Conservation (phyloP, 331 rosid genomes). For the Rosa hybrid region DNA sequence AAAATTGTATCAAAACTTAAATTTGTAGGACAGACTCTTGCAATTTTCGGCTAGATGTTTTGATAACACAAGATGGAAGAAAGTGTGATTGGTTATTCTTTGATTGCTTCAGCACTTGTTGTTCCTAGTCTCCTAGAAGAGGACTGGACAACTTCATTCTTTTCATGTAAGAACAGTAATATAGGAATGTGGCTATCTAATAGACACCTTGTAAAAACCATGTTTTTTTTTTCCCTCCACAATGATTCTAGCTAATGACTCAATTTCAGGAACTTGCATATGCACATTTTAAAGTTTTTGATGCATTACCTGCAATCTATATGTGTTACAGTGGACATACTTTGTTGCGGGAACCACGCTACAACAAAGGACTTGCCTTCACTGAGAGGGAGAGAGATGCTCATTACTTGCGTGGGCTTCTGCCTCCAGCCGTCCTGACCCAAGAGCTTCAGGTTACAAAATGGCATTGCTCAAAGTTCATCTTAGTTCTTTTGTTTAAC, state of each 20-base stretch:
- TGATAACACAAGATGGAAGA: neutral
- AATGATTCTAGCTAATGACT: neutral
- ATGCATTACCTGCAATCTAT: slow-evolving; percentile 2
- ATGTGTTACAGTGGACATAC: slow-evolving; percentile 63
- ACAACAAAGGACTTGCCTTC: slow-evolving; percentile 94
- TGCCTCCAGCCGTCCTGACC: slow-evolving; percentile 64
- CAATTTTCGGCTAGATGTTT: neutral
- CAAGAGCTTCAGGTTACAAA: slow-evolving; percentile 81
- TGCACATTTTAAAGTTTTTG: neutral
- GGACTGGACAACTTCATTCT: neutral
- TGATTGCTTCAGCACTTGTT: neutral
- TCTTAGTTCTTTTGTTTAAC: neutral
- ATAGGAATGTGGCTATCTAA: neutral
- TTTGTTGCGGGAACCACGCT: slow-evolving; percentile 85
- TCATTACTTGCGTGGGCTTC: slow-evolving; percentile 91
- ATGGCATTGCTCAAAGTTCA: neutral
- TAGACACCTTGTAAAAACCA: neutral
- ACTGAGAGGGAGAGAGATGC: slow-evolving; percentile 93
- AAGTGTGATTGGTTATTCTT: neutral
- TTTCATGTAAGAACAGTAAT: neutral
- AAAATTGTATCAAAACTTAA: neutral
- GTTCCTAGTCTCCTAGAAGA: neutral
- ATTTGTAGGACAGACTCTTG: neutral
- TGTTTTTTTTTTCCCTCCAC: neutral
- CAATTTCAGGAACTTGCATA: neutral